Evolutionary conservation across 345 rosid species (phyloP), one percentile per base, ranked within the genome.

Genomic region (Passiflora organensis): DNA sequence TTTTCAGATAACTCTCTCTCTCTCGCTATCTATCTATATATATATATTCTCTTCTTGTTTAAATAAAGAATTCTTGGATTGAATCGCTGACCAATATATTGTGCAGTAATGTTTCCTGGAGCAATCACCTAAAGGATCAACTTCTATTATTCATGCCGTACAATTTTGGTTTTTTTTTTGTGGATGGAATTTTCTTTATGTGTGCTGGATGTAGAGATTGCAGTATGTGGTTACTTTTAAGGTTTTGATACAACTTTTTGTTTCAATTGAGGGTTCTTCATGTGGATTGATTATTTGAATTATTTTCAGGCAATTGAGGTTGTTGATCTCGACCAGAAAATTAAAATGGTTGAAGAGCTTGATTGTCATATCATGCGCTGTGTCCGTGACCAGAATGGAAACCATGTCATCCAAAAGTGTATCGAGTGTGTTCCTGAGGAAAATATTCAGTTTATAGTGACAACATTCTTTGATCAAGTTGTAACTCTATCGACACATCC

Each of bases 331-430:
- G 97, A 91, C 73, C 97, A 87, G 72, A 84, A 85, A 72, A 82
- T 80, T 23, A 71, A 73, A 69, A 91, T 91, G 97, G 97, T 85
- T 49, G 72, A 67, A 70, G 97, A 91, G 73, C 97, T 91, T 55
- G 96, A 91, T 45, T 86, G 97, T 54, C 82, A 91, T 59, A 77
- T 91, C 12, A 83, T 91, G 97, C 91, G 89, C 36, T 91, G 95
- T 19, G 97, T 91, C 10, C 95, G 89, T 23, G 97, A 91, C 78
- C 97, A 91, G 81, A 91, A 91, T 47, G 97, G 97, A 59, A 91
- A 91, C 76, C 97, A 91, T 62, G 97, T 91, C 28, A 83, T 91
- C 67, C 97, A 91, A 72, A 91, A 91, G 82, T 91, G 97, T 66
- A 87, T 91, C 11, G 97, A 91, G 68, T 85, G 97, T 56, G 74